Base-by-base conservation (phyloP, 208 protist genomes). In the Trypanosoma vivax region DNA sequence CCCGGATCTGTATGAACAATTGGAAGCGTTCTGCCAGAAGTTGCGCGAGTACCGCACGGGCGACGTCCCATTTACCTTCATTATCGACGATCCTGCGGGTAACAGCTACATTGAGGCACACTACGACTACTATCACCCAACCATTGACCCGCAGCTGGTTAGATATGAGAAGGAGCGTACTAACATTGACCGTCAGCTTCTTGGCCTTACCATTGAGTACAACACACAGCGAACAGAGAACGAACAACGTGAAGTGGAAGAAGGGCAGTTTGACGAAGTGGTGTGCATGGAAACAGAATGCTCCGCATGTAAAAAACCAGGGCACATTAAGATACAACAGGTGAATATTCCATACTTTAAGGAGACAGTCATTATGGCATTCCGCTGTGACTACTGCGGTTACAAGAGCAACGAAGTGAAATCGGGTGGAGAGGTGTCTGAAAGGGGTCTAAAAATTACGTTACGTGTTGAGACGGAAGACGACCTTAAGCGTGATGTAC, bases 331-430 rank as follows among this genome's bases (percentile, higher is more conserved):
- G 50, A 88, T 96, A 71, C 69, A 95, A 34, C 57, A 92, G 56
- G 78, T 76, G 33, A 65, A 94, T 28, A 97, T 98, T 38, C 95
- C 95, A 3, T 83, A 95, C 63, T 98, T 98, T 74, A 98, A 97
- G 55, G 79, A 97, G 49, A 92, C 90, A 0, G 56, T 97, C 25
- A 89, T 98, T 35, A 96, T 97, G 88, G 77, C 86, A 29, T 96
- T 94, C 59, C 78, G 70, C 25, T 98, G 95, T 61, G 87, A 96
- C 19, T 71, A 73, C 42, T 98, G 95, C 63, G 94, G 94, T 2
- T 98, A 93, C 69, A 94, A 86, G 42, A 94, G 72, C 60, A 95
- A 90, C 54, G 95, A 98, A 60, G 81, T 98, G 52, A 97, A 97
- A 63, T 79, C 76, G 1, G 90, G 90, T 19, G 95, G 95, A 11